Evolutionary conservation across 2,329 filamentous ascomycete genomes (phyloP).

Genomic region (Trichoderma sp.): DNA sequence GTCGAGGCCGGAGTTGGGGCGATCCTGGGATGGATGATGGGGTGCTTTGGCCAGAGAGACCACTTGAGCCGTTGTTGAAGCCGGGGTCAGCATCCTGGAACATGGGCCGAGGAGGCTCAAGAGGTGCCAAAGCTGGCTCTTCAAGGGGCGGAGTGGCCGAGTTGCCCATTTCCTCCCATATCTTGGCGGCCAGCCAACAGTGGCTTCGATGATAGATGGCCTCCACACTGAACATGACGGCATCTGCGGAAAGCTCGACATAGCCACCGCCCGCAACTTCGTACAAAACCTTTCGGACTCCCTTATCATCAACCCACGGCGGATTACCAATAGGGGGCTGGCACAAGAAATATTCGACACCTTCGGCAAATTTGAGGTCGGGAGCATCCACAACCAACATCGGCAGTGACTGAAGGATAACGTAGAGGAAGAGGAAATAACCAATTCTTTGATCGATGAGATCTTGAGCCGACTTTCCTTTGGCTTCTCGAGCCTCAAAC

Average conservation of each 20-base stretch:
- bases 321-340: constrained; percentile 71
- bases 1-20: constrained; percentile 42
- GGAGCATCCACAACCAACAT: constrained; percentile 78
- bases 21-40: constrained; percentile 38
- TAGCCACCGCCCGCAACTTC: constrained; percentile 67
- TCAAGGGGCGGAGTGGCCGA: constrained; percentile 35
- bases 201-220: constrained; percentile 63
- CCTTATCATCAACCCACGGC: constrained; percentile 71
- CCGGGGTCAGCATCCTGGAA: constrained; percentile 41
- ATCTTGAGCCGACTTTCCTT: constrained; percentile 66
- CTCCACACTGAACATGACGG: constrained; percentile 64
- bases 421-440: constrained; percentile 82
- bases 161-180: constrained; percentile 50
- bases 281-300: constrained; percentile 73
- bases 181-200: constrained; percentile 58
- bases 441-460: constrained; percentile 73
- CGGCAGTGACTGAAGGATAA: constrained; percentile 75
- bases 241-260: constrained; percentile 63
- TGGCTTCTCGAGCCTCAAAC: constrained; percentile 71
- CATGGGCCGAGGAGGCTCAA: constrained; percentile 45
- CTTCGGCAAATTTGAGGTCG: constrained; percentile 67
- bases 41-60: constrained; percentile 32
- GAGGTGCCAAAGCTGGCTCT: constrained; percentile 45
- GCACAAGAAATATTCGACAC: constrained; percentile 82
- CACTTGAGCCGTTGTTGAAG: constrained; percentile 31